Evolutionary conservation across 345 rosid species (phyloP), one percentile per base, ranked within the genome.

Genomic region (Luvunga scandens): DNA sequence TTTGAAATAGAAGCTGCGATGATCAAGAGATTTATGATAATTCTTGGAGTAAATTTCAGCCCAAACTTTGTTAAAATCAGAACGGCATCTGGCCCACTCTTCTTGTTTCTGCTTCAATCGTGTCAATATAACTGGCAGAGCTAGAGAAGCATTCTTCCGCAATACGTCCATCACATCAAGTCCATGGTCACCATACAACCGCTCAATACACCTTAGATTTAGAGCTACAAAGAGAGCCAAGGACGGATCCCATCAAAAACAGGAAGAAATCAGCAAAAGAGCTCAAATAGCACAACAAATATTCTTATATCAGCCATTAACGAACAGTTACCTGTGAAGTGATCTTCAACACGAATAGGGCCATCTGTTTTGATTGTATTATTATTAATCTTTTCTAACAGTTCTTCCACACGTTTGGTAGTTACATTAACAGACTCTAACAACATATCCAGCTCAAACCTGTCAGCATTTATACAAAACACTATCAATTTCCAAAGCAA

Each of bases 371-470:
- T 88, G 77, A 91, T 84, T 27, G 87, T 86, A 73, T 92, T 90
- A 74, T 83, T 87, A 79, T 86, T 91, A 57, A 92, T 84, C 88
- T 94, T 91, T 55, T 89, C 95, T 69, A 91, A 84, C 68, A 96
- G 79, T 83, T 94, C 97, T 80, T 94, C 99, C 25, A 96, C 97
- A 16, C 88, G 95, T 85, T 90, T 91, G 48, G 90, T 87, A 30
- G 99, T 90, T 36, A 85, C 90, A 78, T 91, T 92, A 69, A 90
- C 97, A 75, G 99, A 94, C 83, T 96, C 99, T 85, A 96, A 82
- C 84, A 96, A 53, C 98, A 96, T 92, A 86, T 96, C 99, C 86
- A 96, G 86, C 88, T 96, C 99, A 79, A 94, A 94, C 97, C 99
- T 96, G 90, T 81, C 78, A 72, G 69, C 55, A 83, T 45, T 36